Evolutionary conservation across 768 basidiomycete genomes (phyloP).

Genomic region (Russula griseocarnosa): DNA sequence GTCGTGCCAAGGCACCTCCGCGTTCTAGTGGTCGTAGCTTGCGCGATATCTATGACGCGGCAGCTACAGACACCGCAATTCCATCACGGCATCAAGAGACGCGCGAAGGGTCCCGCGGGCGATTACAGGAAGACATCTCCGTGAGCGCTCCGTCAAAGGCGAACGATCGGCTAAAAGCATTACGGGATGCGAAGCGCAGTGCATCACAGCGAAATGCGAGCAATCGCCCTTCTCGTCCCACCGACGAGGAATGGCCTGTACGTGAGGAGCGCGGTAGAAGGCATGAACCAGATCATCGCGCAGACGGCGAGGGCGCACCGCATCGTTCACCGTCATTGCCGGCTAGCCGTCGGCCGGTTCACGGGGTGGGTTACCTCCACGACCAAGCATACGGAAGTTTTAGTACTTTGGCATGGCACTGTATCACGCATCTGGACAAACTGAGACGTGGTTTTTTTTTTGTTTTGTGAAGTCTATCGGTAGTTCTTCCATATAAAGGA

Average conservation of each 20-base stretch:
- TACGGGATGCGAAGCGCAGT: conserved; percentile 48
- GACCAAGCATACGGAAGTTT: conserved; percentile 8
- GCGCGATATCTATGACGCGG: conserved; percentile 40
- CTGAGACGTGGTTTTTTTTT: background rate
- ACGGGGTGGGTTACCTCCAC: conserved; percentile 5
- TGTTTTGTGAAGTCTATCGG: background rate
- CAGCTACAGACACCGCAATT: conserved; percentile 14
- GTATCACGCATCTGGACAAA: background rate
- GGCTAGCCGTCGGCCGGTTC: background rate
- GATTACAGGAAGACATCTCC: conserved; percentile 26
- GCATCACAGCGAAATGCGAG: conserved; percentile 24
- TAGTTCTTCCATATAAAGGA: background rate
- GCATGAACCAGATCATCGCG: background rate
- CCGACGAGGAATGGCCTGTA: background rate
- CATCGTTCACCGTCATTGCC: conserved; percentile 15
- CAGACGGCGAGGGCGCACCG: background rate
- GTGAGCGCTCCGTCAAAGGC: conserved; percentile 37
- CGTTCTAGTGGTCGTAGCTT: conserved; percentile 32
- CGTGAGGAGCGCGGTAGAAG: conserved; percentile 6
- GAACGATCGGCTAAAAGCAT: conserved; percentile 46
- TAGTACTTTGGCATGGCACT: background rate
- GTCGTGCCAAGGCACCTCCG: conserved; percentile 23
- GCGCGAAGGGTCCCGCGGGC: background rate
- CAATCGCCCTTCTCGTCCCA: too few relatives aligned
- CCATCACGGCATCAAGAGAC: background rate